These are phyloP conservation scores for Mycena polygramma DNA, from an alignment of 768 basidiomycete species.

Conservation along the genomic window DNA sequence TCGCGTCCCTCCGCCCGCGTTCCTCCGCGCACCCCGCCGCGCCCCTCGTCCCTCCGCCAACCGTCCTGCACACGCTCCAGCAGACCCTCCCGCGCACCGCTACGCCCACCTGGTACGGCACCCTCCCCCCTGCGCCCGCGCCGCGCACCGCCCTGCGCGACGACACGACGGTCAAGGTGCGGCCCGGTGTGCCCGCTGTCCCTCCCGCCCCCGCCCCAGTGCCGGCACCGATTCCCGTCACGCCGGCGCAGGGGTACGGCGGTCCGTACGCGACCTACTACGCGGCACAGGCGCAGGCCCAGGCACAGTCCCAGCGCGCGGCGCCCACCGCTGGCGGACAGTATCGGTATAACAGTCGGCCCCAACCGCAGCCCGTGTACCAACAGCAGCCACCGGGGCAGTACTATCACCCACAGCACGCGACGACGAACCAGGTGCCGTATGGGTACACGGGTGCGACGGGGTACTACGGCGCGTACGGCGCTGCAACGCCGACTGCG, in stretches of 20 bases:
- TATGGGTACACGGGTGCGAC: conserved; percentile 19
- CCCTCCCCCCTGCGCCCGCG: conserved; percentile 68
- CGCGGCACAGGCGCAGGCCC: conserved; percentile 42
- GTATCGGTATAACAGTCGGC: conserved; percentile 23
- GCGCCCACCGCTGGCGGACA: conserved; percentile 30
- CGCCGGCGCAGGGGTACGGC: conserved; percentile 16
- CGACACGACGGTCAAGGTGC: conserved; percentile 78
- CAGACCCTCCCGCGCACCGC: conserved; percentile 73
- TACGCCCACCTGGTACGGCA: conserved; percentile 81
- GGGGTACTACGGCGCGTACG: conserved; percentile 26
- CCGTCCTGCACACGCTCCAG: conserved; percentile 78
- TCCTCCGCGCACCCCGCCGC: conserved; percentile 52
- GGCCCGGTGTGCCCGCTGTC: conserved; percentile 52
- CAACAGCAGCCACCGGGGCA: neutral
- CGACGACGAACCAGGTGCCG: conserved; percentile 16
- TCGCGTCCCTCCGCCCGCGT: conserved; percentile 81
- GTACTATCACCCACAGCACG: conserved; percentile 1
- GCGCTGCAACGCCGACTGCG: conserved; percentile 20
- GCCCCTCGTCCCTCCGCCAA: conserved; percentile 72
- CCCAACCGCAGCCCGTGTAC: neutral
- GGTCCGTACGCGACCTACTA: conserved; percentile 30
- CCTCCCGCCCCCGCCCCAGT: conserved; percentile 50
- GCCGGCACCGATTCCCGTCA: conserved; percentile 45
- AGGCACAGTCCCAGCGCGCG: neutral
- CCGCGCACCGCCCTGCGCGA: conserved; percentile 74